These are phyloP conservation scores for Ceratocystis ficicola DNA, from an alignment of 2,329 filamentous ascomycete genomes.

Conservation along the genomic window DNA sequence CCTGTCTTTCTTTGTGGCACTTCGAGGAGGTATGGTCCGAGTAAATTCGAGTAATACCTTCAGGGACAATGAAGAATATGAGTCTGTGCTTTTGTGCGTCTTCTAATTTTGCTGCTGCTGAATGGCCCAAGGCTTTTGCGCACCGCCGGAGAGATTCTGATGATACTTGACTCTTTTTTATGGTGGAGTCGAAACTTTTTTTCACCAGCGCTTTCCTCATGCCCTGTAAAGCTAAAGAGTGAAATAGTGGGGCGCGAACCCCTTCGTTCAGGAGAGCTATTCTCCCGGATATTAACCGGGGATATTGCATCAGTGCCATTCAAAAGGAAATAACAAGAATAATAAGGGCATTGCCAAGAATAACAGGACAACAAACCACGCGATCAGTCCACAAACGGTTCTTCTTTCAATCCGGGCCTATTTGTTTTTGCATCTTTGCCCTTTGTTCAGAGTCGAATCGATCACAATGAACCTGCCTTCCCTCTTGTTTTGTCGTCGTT, in stretches of 20 bases:
- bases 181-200: conserved; percentile 7
- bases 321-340: no score
- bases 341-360: no score
- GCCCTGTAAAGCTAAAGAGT: not conserved
- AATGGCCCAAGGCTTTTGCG: not conserved
- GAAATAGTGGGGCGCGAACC: not conserved
- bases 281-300: not conserved
- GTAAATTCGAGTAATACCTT: no score
- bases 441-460: no score
- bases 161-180: not conserved
- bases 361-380: no score
- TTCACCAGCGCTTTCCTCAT: not conserved
- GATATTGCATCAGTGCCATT: no score
- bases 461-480: no score
- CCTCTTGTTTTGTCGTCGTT: no score
- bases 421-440: no score
- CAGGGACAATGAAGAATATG: not conserved
- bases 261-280: not conserved
- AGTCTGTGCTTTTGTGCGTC: not conserved
- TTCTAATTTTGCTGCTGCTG: not conserved
- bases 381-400: no score
- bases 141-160: not conserved
- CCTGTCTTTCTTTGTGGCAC: not conserved
- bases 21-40: no score
- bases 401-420: no score